Evolutionary conservation across 805 yeast species (phyloP), one percentile per base, ranked within the genome.

Genomic region (Hanseniaspora nectarophila): DNA sequence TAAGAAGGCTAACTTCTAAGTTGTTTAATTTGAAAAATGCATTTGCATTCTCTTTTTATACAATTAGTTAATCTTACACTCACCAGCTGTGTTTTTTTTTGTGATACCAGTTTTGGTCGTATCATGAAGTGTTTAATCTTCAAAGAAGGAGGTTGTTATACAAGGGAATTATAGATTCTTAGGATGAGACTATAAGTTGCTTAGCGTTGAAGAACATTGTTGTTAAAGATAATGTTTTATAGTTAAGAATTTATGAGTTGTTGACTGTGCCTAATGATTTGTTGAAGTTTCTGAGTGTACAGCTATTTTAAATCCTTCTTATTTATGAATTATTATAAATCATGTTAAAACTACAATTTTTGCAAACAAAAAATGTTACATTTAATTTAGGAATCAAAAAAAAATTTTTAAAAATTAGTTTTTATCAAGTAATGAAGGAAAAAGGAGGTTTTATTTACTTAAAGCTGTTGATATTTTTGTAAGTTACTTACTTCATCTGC

Each of bases 1-100:
- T 61, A 80, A 75, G 74, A 73, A 75, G 63, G 62, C 74, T 63
- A 60, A 55, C 51, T 29, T 33, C 24, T 49, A 49, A 49, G 32
- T 49, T 23, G 4, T 20, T 26, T 33, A 20, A 49, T 21, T 33
- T 32, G 7, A 21, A 21, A 10, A n/a, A n/a, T n/a, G n/a, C n/a
- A n/a, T n/a, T n/a, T n/a, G n/a, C n/a, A n/a, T n/a, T n/a, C n/a
- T n/a, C n/a, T n/a, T n/a, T n/a, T n/a, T n/a, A n/a, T n/a, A n/a
- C n/a, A n/a, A n/a, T n/a, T n/a, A 44, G n/a, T 61, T 69, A 54
- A 63, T 64, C 59, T 37, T 4, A 37, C 15, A 9, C 26, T 18
- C 7, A 18, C 31, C 31, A 28, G 31, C 31, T 28, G 31, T 28
- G n/a, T n/a, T n/a, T n/a, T n/a, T n/a, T n/a, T 28, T 28, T 28